Base-by-base conservation (phyloP, 495 filamentous ascomycete species). In the Cercophora scortea region DNA sequence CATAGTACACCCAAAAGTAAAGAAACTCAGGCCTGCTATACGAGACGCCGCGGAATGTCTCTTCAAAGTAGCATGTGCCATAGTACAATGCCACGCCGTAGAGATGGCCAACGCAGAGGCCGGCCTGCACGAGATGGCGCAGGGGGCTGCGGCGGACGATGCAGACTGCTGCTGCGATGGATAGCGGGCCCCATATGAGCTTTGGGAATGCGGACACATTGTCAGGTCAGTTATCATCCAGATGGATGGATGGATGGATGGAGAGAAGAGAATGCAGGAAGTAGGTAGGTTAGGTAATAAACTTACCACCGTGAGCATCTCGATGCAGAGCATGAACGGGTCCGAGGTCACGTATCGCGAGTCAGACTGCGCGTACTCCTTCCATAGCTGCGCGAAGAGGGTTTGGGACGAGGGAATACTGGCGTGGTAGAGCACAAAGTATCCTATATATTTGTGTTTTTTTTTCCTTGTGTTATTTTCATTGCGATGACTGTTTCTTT, bases 1-100 rank as follows among this genome's bases (percentile, higher is more conserved):
- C 79, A 61, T 87, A 96, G 63, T 96, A 96, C 12, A 84, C 67
- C 89, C 89, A 96, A 63, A 88, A 95, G 63, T 94, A 96, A 53
- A 84, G 77, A 5, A 73, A 62, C 67, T 95, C 90, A 4, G 90
- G 88, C 52, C 89, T 75, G 57, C 81, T 88, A 63, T 89, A 87
- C 5, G 75, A 71, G 6, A 75, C 57, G 0, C 76, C 76, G 39
- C 75, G 70, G 56, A 77, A 70, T 56, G 75, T 79, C 55, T 82
- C 71, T 51, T 89, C 86, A 57, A 82, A 83, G 60, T 84, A 70
- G 67, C 85, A 87, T 0, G 90, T 96, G 3, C 80, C 81, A 69
- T 89, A 95, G 70, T 96, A 96, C 17, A 96, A 74, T 13, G 83
- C 74, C 55, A 89, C 88, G 49, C 90, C 89, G 67, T 95, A 96